Evolutionary conservation across 1,284 basidiomycete genomes (phyloP).

Genomic region (Ustilago loliicola): DNA sequence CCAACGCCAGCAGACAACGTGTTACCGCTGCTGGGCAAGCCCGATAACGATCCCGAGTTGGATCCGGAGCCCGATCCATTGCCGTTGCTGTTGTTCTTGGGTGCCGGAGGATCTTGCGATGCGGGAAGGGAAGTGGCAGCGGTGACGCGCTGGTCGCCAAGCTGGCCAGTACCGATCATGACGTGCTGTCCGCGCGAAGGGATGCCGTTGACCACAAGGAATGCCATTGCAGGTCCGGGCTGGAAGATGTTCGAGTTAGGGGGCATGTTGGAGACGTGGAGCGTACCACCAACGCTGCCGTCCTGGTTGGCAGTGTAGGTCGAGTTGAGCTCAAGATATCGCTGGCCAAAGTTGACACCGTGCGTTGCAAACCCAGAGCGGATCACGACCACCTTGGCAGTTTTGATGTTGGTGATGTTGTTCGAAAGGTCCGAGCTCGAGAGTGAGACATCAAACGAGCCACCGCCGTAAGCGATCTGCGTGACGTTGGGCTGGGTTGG

Average conservation of each 20-base stretch:
- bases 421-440: slow-evolving; percentile 39
- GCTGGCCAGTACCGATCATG: slow-evolving; percentile 55
- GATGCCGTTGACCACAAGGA: slow-evolving; percentile 78
- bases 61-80: slow-evolving; percentile 19
- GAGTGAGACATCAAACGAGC: slow-evolving; percentile 77
- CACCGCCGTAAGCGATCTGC: slow-evolving; percentile 86
- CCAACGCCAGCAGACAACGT: not conserved
- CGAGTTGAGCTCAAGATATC: slow-evolving; percentile 75
- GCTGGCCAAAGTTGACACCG: slow-evolving; percentile 68
- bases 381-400: slow-evolving; percentile 78
- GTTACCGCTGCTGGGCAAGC: slow-evolving; percentile 6
- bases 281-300: slow-evolving; percentile 79
- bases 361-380: slow-evolving; percentile 67
- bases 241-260: slow-evolving; percentile 74
- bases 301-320: slow-evolving; percentile 84
- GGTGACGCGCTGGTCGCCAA: slow-evolving; percentile 42
- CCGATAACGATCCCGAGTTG: slow-evolving; percentile 8
- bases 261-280: slow-evolving; percentile 75
- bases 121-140: slow-evolving; percentile 30
- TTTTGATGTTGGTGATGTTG: slow-evolving; percentile 72
- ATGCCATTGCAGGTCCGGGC: slow-evolving; percentile 84
- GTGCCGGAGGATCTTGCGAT: slow-evolving; percentile 37
- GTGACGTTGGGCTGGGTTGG: slow-evolving; percentile 78
- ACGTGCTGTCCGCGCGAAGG: slow-evolving; percentile 78
- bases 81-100: slow-evolving; percentile 17